A percentile compares a stretch with the other conserved stretches of the same genome.
Conservation (phyloP, 495 filamentous ascomycete species). For the Penicillium longicatenatum region DNA sequence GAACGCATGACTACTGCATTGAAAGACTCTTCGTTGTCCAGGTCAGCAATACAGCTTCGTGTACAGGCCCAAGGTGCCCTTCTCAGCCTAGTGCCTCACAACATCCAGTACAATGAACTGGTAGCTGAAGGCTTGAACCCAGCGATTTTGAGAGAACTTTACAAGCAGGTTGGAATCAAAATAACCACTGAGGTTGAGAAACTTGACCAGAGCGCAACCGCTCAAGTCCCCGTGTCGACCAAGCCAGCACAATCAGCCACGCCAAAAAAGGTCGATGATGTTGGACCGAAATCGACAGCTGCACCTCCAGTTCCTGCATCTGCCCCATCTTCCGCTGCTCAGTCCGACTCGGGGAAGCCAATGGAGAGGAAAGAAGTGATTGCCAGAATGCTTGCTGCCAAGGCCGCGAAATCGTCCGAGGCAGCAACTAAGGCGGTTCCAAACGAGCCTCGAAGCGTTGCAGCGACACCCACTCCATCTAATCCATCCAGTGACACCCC, state of each 20-base stretch:
- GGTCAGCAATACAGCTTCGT: slow-evolving; percentile 51
- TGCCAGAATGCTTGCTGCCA: slow-evolving; percentile 68
- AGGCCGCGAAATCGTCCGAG: slow-evolving; percentile 39
- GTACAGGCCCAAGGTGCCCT: slow-evolving; percentile 71
- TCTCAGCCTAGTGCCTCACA: slow-evolving; percentile 60
- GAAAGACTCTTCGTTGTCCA: slow-evolving; percentile 9
- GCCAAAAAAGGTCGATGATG: background rate
- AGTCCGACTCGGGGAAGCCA: slow-evolving; percentile 41
- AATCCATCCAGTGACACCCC: slow-evolving; percentile 15
- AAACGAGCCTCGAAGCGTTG: slow-evolving; percentile 12
- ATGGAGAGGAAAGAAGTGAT: slow-evolving; percentile 78
- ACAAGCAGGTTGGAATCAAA: slow-evolving; percentile 62
- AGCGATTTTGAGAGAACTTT: slow-evolving; percentile 61
- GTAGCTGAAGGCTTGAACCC: slow-evolving; percentile 72
- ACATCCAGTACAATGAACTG: slow-evolving; percentile 67
- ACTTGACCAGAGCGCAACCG: background rate
- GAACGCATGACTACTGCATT: background rate
- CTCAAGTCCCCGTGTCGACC: background rate
- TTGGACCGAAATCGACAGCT: background rate
- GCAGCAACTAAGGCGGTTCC: slow-evolving; percentile 22
- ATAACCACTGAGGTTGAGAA: slow-evolving; percentile 22
- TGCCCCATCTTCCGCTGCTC: slow-evolving; percentile 6
- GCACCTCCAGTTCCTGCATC: background rate
- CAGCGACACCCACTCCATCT: background rate
- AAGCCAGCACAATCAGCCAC: background rate